Percentiles rank a stretch among this genome's conserved stretches.
phyloP scores from a whole-genome alignment of 495 filamentous ascomycete species.

The Astrocystis sublimbata region DNA sequence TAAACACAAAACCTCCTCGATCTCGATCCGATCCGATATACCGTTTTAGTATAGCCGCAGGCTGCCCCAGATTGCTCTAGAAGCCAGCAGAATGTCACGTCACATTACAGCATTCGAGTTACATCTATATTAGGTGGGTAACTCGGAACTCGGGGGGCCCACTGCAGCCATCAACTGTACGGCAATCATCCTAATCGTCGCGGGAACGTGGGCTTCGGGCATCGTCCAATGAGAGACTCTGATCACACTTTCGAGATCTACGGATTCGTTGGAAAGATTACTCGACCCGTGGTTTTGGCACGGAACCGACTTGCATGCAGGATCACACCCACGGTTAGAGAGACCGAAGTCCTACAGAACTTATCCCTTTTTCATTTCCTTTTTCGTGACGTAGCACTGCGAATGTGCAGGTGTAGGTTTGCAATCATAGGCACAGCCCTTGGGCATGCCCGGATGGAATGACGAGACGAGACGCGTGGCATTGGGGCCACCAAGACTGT shows the following conservation, averaged over 20 bases:
- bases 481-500: background rate
- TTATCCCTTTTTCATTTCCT: background rate
- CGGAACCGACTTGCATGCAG: conserved; percentile 10
- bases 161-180: background rate
- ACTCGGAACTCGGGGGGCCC: background rate
- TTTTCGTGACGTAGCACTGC: background rate
- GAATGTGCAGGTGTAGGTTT: background rate
- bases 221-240: background rate
- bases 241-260: background rate
- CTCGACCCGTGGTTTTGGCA: background rate
- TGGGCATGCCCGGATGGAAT: background rate
- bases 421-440: background rate
- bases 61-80: background rate
- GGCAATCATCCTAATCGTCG: background rate
- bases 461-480: background rate
- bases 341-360: background rate
- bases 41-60: background rate
- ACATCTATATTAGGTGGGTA: background rate
- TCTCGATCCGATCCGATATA: conserved; percentile 12
- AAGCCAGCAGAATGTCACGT: background rate
- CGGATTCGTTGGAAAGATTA: background rate
- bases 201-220: background rate
- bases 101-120: background rate
- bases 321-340: background rate
- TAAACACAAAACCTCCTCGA: background rate